Conservation (phyloP, 2,329 filamentous ascomycete genomes). For the Aspergillus sp. region DNA sequence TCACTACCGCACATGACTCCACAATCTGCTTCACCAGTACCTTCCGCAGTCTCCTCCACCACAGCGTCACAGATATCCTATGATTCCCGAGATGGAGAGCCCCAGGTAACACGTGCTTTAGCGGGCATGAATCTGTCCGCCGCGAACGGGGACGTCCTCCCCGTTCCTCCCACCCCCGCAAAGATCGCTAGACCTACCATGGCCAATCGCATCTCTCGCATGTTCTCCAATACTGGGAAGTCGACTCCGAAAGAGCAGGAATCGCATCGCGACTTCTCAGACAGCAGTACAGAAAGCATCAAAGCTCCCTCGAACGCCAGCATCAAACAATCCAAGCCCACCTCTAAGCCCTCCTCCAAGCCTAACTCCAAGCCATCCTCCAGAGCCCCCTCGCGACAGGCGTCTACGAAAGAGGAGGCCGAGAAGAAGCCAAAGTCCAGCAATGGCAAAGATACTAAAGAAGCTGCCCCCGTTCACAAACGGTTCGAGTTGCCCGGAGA, state of each 20-base stretch:
- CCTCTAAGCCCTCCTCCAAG: slow-evolving; percentile 24
- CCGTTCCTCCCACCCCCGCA: slow-evolving; percentile 30
- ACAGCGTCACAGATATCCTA: slow-evolving; percentile 44
- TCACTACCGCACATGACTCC: slow-evolving; percentile 45
- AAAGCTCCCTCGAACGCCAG: slow-evolving; percentile 36
- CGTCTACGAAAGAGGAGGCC: slow-evolving; percentile 34
- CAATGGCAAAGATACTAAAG: slow-evolving; percentile 38
- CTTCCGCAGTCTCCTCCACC: slow-evolving; percentile 47
- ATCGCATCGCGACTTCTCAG: slow-evolving; percentile 37
- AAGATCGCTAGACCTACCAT: slow-evolving; percentile 46
- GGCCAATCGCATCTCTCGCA: slow-evolving; percentile 49
- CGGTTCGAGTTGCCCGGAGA: slow-evolving; percentile 63
- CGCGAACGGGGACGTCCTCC: slow-evolving; percentile 38
- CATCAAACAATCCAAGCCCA: slow-evolving; percentile 28
- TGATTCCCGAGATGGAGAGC: slow-evolving; percentile 40
- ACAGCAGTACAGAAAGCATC: slow-evolving; percentile 41
- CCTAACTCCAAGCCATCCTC: slow-evolving; percentile 34
- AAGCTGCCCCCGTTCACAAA: slow-evolving; percentile 36
- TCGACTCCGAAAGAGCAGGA: slow-evolving; percentile 36
- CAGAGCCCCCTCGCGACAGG: slow-evolving; percentile 37
- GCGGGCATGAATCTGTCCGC: slow-evolving; percentile 47
- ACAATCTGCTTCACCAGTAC: slow-evolving; percentile 44
- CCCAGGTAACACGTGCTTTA: slow-evolving; percentile 46
- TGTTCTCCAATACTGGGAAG: slow-evolving; percentile 49
- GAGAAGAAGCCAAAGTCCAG: slow-evolving; percentile 32